Percentiles rank a stretch among this genome's conserved stretches.
These are phyloP conservation scores for Rhodotorula babjevae DNA, from an alignment of 768 basidiomycete species.

Conservation along the genomic window DNA sequence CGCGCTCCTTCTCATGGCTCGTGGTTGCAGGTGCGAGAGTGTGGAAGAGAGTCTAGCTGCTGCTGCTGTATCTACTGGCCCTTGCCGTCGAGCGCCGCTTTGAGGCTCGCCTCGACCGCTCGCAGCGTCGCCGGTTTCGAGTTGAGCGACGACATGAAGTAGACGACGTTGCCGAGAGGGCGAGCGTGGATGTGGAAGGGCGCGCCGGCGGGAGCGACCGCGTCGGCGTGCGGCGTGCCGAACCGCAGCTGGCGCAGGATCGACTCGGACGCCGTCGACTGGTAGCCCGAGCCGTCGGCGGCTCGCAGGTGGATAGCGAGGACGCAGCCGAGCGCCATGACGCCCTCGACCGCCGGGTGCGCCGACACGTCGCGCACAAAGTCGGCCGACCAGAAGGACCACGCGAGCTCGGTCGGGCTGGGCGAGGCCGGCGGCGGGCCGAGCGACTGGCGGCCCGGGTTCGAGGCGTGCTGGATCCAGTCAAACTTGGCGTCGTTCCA, in stretches of 20 bases:
- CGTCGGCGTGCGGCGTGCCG: conserved; percentile 14
- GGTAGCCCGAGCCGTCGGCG: conserved; percentile 34
- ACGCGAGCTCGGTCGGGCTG: neutral
- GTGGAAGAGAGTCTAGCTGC: neutral
- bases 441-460: neutral
- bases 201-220: conserved; percentile 53
- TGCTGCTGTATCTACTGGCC: too few species aligned
- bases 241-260: conserved; percentile 57
- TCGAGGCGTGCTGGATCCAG: conserved; percentile 54
- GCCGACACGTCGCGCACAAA: conserved; percentile 26
- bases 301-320: conserved; percentile 30
- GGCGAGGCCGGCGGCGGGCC: neutral
- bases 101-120: conserved; percentile 30
- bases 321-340: conserved; percentile 28
- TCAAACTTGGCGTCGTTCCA: conserved; percentile 61
- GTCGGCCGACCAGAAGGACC: conserved; percentile 27
- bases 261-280: conserved; percentile 61
- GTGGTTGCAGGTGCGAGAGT: neutral
- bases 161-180: conserved; percentile 85
- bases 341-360: conserved; percentile 12
- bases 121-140: conserved; percentile 48
- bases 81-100: conserved; percentile 5
- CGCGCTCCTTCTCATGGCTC: too few species aligned
- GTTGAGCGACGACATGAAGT: conserved; percentile 85
- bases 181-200: conserved; percentile 67